Evolutionary conservation across 2,329 filamentous ascomycete species (phyloP).

Genomic region (Aspergillus brasiliensis): DNA sequence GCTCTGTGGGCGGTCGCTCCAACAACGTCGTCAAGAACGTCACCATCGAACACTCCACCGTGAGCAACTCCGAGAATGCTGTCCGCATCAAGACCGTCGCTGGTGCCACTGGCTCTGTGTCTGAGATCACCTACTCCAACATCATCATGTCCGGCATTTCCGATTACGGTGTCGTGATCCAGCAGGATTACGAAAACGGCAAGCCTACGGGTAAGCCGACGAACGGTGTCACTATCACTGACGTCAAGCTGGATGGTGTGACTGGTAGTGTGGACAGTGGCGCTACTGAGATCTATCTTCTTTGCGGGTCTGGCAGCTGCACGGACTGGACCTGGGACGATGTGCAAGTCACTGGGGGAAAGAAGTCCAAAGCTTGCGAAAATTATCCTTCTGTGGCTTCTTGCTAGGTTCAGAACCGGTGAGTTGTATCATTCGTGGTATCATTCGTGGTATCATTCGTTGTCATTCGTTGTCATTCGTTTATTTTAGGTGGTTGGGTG

Average conservation of each 20-base stretch:
- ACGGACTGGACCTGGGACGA: conserved; percentile 39
- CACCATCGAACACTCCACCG: conserved; percentile 41
- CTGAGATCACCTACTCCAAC: conserved; percentile 32
- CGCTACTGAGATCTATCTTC: conserved; percentile 40
- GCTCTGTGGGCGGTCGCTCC: conserved; percentile 48
- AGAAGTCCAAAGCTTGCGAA: neutral
- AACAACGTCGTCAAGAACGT: conserved; percentile 58
- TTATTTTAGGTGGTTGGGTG: no score
- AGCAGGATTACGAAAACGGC: conserved; percentile 57
- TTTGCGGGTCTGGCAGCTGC: conserved; percentile 46
- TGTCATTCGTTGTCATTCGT: no score
- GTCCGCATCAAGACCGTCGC: conserved; percentile 45
- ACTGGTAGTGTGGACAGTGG: conserved; percentile 33
- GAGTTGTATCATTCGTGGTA: no score
- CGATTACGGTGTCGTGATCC: conserved; percentile 54
- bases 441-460: no score
- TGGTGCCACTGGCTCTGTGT: conserved; percentile 36
- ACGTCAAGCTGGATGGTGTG: conserved; percentile 39
- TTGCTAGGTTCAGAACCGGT: neutral
- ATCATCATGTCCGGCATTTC: conserved; percentile 49
- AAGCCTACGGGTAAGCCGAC: conserved; percentile 42
- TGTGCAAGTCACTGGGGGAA: conserved; percentile 40
- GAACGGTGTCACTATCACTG: conserved; percentile 42
- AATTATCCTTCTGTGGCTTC: conserved; percentile 1
- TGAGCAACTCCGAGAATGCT: conserved; percentile 48